These are phyloP conservation scores for Cadophora sp. DNA, from an alignment of 2,329 filamentous ascomycete species.

Conservation along the genomic window DNA sequence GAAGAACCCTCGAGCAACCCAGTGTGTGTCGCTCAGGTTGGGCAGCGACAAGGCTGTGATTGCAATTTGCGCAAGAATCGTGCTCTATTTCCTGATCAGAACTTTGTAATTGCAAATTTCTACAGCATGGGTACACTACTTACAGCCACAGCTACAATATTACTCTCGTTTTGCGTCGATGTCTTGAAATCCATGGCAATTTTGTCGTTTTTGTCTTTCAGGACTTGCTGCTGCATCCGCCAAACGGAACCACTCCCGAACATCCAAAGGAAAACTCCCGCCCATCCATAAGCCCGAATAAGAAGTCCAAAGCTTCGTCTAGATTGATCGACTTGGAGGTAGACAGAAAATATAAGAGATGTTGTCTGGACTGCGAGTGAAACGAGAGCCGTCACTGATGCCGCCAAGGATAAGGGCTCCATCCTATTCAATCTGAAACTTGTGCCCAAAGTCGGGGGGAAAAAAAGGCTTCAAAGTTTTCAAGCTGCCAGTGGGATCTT, in stretches of 20 bases:
- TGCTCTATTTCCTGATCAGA: neutral
- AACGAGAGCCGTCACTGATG: no score
- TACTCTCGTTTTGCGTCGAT: neutral
- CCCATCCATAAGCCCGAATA: neutral
- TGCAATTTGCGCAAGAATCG: conserved; percentile 23
- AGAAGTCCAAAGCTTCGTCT: no score
- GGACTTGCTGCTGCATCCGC: neutral
- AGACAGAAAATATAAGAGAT: no score
- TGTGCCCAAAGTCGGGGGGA: no score
- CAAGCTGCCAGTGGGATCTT: no score
- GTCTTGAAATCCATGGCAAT: neutral
- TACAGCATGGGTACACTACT: neutral
- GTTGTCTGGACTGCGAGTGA: no score
- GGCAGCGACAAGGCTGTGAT: conserved; percentile 22
- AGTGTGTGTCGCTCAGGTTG: conserved; percentile 25
- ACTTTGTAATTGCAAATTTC: neutral
- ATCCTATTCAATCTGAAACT: no score
- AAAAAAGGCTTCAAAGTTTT: no score
- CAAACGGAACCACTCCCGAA: neutral
- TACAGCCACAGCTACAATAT: neutral
- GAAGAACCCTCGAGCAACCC: conserved; percentile 15
- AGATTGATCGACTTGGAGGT: no score
- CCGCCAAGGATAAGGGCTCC: no score
- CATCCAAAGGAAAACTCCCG: neutral
- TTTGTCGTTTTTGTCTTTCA: neutral